A percentile compares a stretch with the other conserved stretches of the same genome.
Conservation (phyloP, 1,284 basidiomycete genomes). For the Amylostereum areolatum region DNA sequence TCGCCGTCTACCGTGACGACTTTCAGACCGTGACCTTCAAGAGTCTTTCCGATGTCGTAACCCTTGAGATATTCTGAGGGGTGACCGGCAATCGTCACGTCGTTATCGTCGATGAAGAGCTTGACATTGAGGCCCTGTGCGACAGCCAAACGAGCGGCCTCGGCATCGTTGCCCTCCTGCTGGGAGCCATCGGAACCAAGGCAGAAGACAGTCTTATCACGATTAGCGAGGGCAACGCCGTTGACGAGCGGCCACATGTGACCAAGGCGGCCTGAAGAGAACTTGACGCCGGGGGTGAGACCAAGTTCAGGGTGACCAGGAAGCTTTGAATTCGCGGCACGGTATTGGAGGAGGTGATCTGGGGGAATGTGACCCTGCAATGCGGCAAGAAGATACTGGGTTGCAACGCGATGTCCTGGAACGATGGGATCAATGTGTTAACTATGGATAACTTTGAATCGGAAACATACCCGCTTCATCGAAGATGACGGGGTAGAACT, state of each 20-base stretch:
- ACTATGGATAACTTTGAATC: slow-evolving; percentile 1
- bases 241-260: slow-evolving; percentile 83
- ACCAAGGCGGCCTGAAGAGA: slow-evolving; percentile 80
- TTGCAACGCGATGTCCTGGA: slow-evolving; percentile 80
- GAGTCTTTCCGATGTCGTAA: slow-evolving; percentile 63
- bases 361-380: slow-evolving; percentile 66
- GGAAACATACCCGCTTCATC: slow-evolving; percentile 64
- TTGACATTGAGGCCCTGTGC: slow-evolving; percentile 79
- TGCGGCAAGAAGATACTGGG: slow-evolving; percentile 76
- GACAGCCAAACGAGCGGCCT: slow-evolving; percentile 80
- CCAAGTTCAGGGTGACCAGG: slow-evolving; percentile 84
- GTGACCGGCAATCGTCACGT: slow-evolving; percentile 83
- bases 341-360: slow-evolving; percentile 77
- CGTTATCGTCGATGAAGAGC: slow-evolving; percentile 81
- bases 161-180: slow-evolving; percentile 85
- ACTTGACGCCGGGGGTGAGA: slow-evolving; percentile 80
- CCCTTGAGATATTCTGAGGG: slow-evolving; percentile 80
- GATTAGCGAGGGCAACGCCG: slow-evolving; percentile 74
- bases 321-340: slow-evolving; percentile 77
- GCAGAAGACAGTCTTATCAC: slow-evolving; percentile 70
- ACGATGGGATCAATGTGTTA: slow-evolving; percentile 1
- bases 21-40: slow-evolving; percentile 75
- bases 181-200: slow-evolving; percentile 85
- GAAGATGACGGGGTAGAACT: slow-evolving; percentile 61
- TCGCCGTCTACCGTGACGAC: slow-evolving; percentile 70